Evolutionary conservation across 768 basidiomycete genomes (phyloP), one percentile per base, ranked within the genome.

Genomic region (Rossbeevera mucosa): DNA sequence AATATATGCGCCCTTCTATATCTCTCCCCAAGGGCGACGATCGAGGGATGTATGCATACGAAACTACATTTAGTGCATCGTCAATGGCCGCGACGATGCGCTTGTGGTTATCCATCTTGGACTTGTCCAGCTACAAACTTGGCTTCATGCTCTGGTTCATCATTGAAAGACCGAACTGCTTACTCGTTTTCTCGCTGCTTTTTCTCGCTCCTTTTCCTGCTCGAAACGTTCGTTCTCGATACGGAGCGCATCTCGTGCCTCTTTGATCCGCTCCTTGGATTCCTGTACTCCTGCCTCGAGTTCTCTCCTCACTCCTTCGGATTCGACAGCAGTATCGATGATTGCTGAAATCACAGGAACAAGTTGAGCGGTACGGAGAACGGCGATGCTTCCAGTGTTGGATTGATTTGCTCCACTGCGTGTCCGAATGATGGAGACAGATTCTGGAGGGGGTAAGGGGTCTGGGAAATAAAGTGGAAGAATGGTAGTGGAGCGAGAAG

Each of bases 11-110:
- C 11, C 86, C 85, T 7, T 84, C 85, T 13, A 65, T 54, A 60
- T 91, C 90, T 24, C 68, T 73, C n/a, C 90, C 90, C n/a, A 90
- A 71, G 1, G 80, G 73, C 7, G 70, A 65, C 57, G 83, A 81
- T 16, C 90, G 82, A 3, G 78, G 72, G 3, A 77, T 63, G 56
- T 71, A 79, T 7, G 74, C 71, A 4, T 73, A 70, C 24, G 66
- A 61, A 4, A 76, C 68, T 14, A 88, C 66, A 51, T 78, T 80
- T n/a, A 77, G 63, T 0, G 80, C 78, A 54, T 77, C 74, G 28
- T 89, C 85, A 25, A 87, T 70, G 24, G 75, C 71, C 7, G 65
- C 58, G 2, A 83, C 63, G 25, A 72, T 72, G 18, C 69, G 71
- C 62, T 79, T 82, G 60, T 89, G 85, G 9, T 69, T 61, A 3